Conservation (phyloP, 345 rosid species). For the Melaleuca quinquenervia region DNA sequence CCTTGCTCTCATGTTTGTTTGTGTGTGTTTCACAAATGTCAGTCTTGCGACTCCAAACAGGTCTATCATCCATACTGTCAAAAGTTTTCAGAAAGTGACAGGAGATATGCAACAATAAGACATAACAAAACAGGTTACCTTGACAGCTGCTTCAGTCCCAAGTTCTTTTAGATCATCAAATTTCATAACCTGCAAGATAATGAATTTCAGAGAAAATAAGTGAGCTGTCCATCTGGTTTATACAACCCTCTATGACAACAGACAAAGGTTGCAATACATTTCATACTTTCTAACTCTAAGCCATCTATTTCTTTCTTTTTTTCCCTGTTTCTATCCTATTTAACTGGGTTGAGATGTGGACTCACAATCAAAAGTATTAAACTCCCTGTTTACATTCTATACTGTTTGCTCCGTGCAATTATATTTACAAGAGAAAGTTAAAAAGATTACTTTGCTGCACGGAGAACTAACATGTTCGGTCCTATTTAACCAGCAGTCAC, state of each 20-base stretch:
- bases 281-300: background rate
- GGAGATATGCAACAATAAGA: background rate
- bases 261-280: background rate
- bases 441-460: background rate
- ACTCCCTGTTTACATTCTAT: background rate
- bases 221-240: background rate
- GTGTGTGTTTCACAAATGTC: background rate
- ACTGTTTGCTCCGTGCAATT: background rate
- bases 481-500: background rate
- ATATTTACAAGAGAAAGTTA: background rate
- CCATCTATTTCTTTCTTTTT: background rate
- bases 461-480: background rate
- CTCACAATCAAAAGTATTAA: background rate
- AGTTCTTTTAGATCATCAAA: slow-evolving; percentile 92
- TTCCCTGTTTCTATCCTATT: background rate
- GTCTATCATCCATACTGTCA: background rate
- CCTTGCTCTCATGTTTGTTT: background rate
- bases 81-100: background rate
- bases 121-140: slow-evolving; percentile 28
- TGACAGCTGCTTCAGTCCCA: slow-evolving; percentile 76
- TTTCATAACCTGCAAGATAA: slow-evolving; percentile 73
- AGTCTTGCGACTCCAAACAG: background rate
- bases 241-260: background rate
- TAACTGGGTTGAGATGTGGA: background rate
- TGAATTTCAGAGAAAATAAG: background rate